phyloP scores from a whole-genome alignment of 164 flowering plant genomes.

The Chloranthus sessilifolius region DNA sequence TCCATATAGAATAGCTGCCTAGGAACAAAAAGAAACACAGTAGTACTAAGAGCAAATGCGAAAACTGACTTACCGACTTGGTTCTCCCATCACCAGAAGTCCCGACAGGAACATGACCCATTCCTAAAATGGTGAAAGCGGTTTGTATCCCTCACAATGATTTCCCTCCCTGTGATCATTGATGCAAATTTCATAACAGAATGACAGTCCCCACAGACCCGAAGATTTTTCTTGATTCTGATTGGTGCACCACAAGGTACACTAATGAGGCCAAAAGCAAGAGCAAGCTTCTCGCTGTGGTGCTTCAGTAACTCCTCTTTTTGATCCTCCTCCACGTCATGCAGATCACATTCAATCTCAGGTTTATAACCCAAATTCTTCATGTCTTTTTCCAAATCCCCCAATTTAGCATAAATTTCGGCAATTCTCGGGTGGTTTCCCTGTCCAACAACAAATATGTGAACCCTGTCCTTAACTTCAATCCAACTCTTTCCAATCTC shows the following conservation, averaged over 20 bases:
- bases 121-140: constrained; percentile 76
- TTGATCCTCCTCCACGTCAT: constrained; percentile 44
- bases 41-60: too few relatives aligned
- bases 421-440: constrained; percentile 46
- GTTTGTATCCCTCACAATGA: constrained; percentile 60
- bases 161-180: constrained; percentile 36
- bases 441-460: constrained; percentile 67
- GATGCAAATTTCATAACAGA: constrained; percentile 63
- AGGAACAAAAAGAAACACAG: too few relatives aligned
- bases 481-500: constrained; percentile 81
- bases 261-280: constrained; percentile 58
- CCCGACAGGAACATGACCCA: constrained; percentile 70
- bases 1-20: too few relatives aligned
- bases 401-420: constrained; percentile 54
- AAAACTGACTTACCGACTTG: too few relatives aligned
- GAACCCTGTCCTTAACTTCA: constrained; percentile 55
- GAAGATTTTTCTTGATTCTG: constrained; percentile 72
- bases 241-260: constrained; percentile 48
- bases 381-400: constrained; percentile 50
- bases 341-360: constrained; percentile 51
- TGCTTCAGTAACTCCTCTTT: constrained; percentile 60
- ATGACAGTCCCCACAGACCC: constrained; percentile 83
- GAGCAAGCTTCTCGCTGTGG: constrained; percentile 85
- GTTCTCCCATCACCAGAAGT: constrained; percentile 54
- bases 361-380: constrained; percentile 40